Percentiles rank a stretch among this genome's conserved stretches.
These are phyloP conservation scores for Stephania yunnanensis DNA, from an alignment of 164 flowering plant genomes.

Conservation along the genomic window DNA sequence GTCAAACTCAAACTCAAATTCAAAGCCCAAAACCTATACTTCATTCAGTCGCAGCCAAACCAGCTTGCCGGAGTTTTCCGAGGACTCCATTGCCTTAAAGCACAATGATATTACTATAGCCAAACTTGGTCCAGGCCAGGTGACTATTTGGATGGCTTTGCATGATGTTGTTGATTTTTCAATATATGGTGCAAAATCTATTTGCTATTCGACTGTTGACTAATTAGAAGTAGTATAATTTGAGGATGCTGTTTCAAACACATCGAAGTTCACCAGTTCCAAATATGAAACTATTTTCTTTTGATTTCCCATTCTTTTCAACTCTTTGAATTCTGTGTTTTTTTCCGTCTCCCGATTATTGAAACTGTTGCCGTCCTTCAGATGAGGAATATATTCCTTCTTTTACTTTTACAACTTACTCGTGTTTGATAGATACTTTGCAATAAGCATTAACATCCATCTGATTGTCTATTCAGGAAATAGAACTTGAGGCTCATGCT, in stretches of 20 bases:
- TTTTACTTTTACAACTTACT: not conserved
- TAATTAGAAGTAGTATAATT: not conserved
- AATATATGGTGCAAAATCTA: not conserved
- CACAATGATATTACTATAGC: constrained; percentile 55
- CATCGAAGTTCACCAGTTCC: not conserved
- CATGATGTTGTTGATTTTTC: not conserved
- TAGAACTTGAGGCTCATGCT: constrained; percentile 96
- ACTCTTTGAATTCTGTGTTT: not conserved
- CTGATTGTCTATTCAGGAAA: constrained; percentile 41
- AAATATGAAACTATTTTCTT: not conserved
- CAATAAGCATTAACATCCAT: not conserved
- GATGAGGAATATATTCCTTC: not conserved
- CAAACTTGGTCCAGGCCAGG: constrained; percentile 89
- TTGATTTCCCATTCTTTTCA: not conserved
- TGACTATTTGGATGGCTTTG: constrained; percentile 19
- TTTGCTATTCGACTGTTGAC: not conserved
- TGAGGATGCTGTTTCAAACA: not conserved
- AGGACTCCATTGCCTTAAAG: constrained; percentile 41
- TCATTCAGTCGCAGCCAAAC: constrained; percentile 68
- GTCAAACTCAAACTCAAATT: constrained; percentile 16
- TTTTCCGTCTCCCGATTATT: not conserved
- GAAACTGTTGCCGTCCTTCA: not conserved
- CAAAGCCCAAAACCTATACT: constrained; percentile 62
- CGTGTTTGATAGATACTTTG: not conserved
- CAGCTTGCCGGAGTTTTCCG: constrained; percentile 54